Base-by-base conservation (phyloP, 768 basidiomycete genomes). In the Lactifluus echinatus region DNA sequence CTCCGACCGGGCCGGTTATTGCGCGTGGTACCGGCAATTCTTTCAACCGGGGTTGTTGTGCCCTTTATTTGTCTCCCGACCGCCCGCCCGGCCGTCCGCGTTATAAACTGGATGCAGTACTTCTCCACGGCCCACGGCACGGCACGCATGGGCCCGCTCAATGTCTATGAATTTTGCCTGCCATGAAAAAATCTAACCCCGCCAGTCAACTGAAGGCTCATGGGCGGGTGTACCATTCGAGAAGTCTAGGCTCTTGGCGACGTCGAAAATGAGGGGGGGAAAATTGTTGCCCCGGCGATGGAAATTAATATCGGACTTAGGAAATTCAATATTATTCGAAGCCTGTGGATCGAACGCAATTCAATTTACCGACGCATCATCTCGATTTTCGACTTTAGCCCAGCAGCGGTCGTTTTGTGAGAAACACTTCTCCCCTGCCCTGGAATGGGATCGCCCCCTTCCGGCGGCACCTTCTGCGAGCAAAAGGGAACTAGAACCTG, bases 261-360 rank as follows among this genome's bases (percentile, higher is more conserved):
- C 8, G 19, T 46, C 23, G 42, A 36, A 47, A 57, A 24, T 31
- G 23, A 24, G 51, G 45, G 19, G 45, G 19, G 19, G 3, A 11
- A 21, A 37, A 45, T 47, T 12, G 39, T 48, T 58, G n/a, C 31
- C 45, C 19, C 39, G 28, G 33, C 36, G 45, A 53, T 33, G 23
- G 21, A 34, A 53, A 47, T 53, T 47, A 53, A 48, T 21, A 31
- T 53, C 56, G 56, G 56, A 57, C 57, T 48, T 53, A 2, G 42
- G 46, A 31, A 17, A 5, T 15, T n/a, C 37, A 28, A 28, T 24
- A 23, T 36, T 3, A 4, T 45, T 42, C 29, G 28, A 31, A 17
- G 5, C 6, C 19, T 14, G 11, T 17, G 17, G 12, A 10, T 12
- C 31, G 23, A 47, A 40, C 36, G 46, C 54, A 55, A 39, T 48